phyloP scores from a whole-genome alignment of 305 asterid genomes.

The Lippia alba region DNA sequence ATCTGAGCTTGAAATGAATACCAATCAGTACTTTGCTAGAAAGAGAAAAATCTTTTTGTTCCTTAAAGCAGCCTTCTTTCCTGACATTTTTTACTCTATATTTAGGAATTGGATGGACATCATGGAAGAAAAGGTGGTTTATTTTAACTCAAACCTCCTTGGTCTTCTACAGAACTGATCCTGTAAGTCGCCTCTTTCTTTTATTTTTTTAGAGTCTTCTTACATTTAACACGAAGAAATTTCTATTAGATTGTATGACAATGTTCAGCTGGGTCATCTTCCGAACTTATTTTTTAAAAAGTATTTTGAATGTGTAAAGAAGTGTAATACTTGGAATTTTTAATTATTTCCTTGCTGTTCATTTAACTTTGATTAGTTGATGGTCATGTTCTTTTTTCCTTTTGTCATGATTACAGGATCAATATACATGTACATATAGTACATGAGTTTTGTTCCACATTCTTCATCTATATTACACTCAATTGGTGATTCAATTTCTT shows the following conservation, averaged over 20 bases:
- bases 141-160: conserved; percentile 92
- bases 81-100: conserved; percentile 5
- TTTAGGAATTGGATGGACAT: conserved; percentile 99
- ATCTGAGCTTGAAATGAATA: conserved; percentile 1
- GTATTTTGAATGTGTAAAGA: conserved; percentile 7
- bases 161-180: conserved; percentile 99
- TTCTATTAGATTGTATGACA: conserved; percentile 14
- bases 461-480: not conserved
- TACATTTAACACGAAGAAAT: conserved; percentile 4
- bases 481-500: not conserved
- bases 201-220: not conserved
- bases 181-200: conserved; percentile 61
- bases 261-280: not conserved
- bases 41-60: conserved; percentile 16
- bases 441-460: conserved; percentile 9
- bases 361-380: conserved; percentile 10
- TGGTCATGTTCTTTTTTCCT: conserved; percentile 5
- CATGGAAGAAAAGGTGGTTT: conserved; percentile 99
- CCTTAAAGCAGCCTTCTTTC: conserved; percentile 7
- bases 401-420: not conserved
- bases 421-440: not conserved
- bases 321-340: conserved; percentile 6
- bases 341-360: conserved; percentile 2
- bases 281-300: conserved; percentile 4
- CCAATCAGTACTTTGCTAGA: not conserved